Base-by-base conservation (phyloP, 2,329 filamentous ascomycete genomes). In the Balansia obtecta region DNA sequence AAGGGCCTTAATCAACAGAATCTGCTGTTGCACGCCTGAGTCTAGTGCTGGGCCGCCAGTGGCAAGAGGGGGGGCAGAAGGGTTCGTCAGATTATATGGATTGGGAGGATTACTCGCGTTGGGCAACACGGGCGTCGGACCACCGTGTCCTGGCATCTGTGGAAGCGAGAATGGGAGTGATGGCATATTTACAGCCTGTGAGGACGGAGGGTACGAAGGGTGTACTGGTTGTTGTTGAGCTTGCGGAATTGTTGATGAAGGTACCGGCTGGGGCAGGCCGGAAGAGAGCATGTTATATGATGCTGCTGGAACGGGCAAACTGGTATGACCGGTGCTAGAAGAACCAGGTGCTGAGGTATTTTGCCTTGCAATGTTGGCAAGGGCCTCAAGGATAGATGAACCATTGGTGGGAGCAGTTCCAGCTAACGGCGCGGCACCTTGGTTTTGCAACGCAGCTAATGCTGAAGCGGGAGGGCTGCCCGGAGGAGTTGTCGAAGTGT, bases 281-380 rank as follows among this genome's bases (percentile, higher is more conserved):
- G 63, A 57, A 50, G 63, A 51, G 49, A 66, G 60, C 53, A 68
- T 58, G 50, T 56, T 62, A 62, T 69, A 67, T 48, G 75, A 68
- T 45, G 73, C 68, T 38, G 74, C 67, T 53, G 78, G 63, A 48
- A 70, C 56, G 22, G 63, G 63, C 20, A 63, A 58, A 48, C 57
- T 62, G 48, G 65, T 63, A 59, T 61, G 70, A 60, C 61, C 65
- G 48, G 74, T 67, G 48, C 71, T 66, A 49, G 42, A 34, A 37
- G 52, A 16, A 16, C 45, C 45, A 32, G 51, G 41, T 44, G 72
- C 66, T 20, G 71, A 70, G 38, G 74, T 78, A 64, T 82, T 88
- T 65, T 88, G 84, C 56, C 86, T 84, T 39, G 86, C 85, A 69
- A 93, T 85, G 61, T 86, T 87, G 56, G 86, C 85, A 55, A 93